A percentile compares a stretch with the other conserved stretches of the same genome.
Evolutionary conservation across 140 eudicot genomes (phyloP).

Genomic region (Anethum foeniculum): DNA sequence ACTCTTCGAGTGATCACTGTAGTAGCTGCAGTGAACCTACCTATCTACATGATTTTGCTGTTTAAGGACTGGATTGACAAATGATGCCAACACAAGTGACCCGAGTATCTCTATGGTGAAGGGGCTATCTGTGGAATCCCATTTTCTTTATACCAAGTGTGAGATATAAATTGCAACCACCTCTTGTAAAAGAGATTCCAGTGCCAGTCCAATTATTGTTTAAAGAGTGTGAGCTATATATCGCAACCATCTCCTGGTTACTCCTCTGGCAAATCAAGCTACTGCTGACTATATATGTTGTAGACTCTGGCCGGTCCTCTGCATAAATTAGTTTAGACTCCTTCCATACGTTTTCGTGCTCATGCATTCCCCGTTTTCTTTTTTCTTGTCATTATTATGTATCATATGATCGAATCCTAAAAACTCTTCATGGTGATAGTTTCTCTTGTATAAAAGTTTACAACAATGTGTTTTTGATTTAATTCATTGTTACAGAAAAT

Average conservation of each 20-base stretch:
- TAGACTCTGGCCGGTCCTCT: background rate
- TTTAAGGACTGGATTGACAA: slow-evolving; percentile 89
- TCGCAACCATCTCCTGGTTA: background rate
- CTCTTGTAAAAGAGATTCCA: background rate
- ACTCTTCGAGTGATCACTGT: slow-evolving; percentile 41
- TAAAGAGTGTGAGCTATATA: background rate
- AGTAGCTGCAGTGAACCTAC: slow-evolving; percentile 77
- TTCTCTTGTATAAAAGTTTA: background rate
- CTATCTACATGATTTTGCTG: slow-evolving; percentile 71
- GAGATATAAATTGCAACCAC: background rate
- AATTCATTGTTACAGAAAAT: too few relatives aligned
- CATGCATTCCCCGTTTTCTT: background rate
- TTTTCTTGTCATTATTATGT: background rate
- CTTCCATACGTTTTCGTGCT: background rate
- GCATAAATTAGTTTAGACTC: background rate
- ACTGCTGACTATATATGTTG: background rate
- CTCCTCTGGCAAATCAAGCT: background rate
- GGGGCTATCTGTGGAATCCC: background rate
- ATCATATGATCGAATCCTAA: background rate
- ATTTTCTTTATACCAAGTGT: background rate
- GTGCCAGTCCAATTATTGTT: background rate
- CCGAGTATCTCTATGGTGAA: background rate
- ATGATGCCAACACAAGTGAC: slow-evolving; percentile 23
- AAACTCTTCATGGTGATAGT: background rate
- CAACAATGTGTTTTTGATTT: background rate